Base-by-base conservation (phyloP, 164 flowering plant species). In the Annona squamosa region DNA sequence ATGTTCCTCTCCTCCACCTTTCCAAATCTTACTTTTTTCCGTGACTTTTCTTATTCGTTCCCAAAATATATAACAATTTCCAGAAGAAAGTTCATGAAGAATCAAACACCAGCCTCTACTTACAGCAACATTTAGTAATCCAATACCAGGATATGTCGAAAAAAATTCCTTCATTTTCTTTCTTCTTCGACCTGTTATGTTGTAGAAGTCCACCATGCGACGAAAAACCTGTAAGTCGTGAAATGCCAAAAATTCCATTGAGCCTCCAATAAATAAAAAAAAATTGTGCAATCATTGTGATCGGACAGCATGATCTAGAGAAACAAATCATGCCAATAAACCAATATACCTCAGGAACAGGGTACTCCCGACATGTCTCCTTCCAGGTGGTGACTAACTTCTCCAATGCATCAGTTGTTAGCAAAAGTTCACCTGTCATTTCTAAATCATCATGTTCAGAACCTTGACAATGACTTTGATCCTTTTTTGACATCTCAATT, bases 101-200 rank as follows among this genome's bases (percentile, higher is more conserved):
- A 65, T 10, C 44, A 43, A 65, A 41, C 9, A n/a, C 2, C 46
- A 42, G 68, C 37, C 1, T 63, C 63, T 48, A 87, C 99, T 91
- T 87, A 95, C 99, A 79, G 98, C 97, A 65, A 90, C 85, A 84
- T 90, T 83, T 19, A 93, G 85, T 73, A 95, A 73, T 71, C 87
- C 97, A 74, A 82, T 48, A 71, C 76, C 86, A 44, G 99, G 99
- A 69, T 78, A 82, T 17, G 80, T 74, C 52, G 84, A 76, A 67
- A 88, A 85, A 65, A 84, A 44, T 3, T 63, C 67, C 64, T 73
- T 80, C 18, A 84, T 67, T 81, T 70, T 86, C 80, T 72, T 84
- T 67, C 74, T 79, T 72, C 46, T 62, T 61, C 56, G 47, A 26
- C 18, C 46, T 67, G 68, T 52, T 46, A 46, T 3, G n/a, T 45